Evolutionary conservation across 2,329 filamentous ascomycete genomes (phyloP), one percentile per base, ranked within the genome.

Genomic region (Trichophyton simii): DNA sequence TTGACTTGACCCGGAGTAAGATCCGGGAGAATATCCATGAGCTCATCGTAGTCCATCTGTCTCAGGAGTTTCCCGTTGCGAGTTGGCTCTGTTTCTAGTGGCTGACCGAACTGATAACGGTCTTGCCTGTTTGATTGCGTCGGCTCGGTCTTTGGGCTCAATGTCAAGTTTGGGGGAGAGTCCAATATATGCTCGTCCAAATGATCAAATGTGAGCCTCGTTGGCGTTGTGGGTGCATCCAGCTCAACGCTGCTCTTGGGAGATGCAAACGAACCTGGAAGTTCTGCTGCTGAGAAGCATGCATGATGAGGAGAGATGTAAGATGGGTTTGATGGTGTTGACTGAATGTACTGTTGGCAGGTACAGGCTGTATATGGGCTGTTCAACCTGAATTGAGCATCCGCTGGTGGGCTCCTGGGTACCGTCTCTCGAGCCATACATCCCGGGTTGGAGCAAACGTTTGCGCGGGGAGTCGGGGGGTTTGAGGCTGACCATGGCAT

Each of bases 1-100:
- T 57, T 62, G n/a, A 65, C 63, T 44, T 63, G 63, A 11, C 55
- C 58, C 25, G 58, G 15, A 7, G 63, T 64, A 58, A 65, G 63
- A 8, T 57, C 46, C 5, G 64, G 63, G 13, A 64, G 55, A 9
- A 54, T 50, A 11, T 62, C 61, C 22, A 64, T 58, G 36, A 65
- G 63, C 13, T 64, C 64, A 13, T 63, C 52, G 54, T 63, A 63
- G 13, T 54, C 36, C 63, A 65, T 64, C 28, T 55, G 38, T 6
- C 52, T 42, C 15, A 63, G 52, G 8, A 15, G 9, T 44, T 44
- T 64, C 34, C 57, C 60, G 25, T 62, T 61, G 34, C 55, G 52
- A 42, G 25, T 62, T 9, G 52, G 41, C n/a, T 44, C 60, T 41
- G 42, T 58, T 34, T 57, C 36, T 20, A 22, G 20, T 11, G 18